Percentiles rank a stretch among this genome's conserved stretches.
Conservation (phyloP, 257 asterid genomes). For the Pogostemon cablin region DNA sequence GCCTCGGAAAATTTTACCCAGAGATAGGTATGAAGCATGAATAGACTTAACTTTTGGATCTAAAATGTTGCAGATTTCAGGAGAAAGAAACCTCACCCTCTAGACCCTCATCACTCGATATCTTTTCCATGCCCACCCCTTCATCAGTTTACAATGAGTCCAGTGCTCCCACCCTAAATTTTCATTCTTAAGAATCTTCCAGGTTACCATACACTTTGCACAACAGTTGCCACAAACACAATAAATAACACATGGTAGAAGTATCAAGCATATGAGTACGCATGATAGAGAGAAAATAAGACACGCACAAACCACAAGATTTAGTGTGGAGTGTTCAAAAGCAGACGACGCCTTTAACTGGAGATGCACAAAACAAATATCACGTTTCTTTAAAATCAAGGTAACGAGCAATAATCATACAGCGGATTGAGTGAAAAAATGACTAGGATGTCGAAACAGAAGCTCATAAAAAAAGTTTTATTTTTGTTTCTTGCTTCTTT, state of each 20-base stretch:
- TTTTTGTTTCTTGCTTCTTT: no score
- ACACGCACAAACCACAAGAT: no score
- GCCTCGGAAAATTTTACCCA: background rate
- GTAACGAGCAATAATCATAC: no score
- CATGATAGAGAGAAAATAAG: slow-evolving; percentile 3
- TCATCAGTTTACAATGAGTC: background rate
- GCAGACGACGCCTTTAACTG: no score
- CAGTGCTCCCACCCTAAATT: background rate
- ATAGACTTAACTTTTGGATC: background rate
- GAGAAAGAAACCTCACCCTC: slow-evolving; percentile 6
- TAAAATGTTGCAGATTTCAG: background rate
- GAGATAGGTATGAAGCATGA: background rate
- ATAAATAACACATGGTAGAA: background rate
- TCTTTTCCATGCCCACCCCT: background rate
- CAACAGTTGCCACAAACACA: slow-evolving; percentile 9
- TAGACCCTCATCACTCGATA: background rate
- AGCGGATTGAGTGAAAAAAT: no score
- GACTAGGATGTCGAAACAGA: no score
- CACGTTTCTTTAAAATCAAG: no score
- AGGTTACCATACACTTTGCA: background rate
- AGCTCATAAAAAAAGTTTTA: no score
- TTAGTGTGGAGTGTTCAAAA: no score
- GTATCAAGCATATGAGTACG: background rate
- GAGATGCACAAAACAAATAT: no score
- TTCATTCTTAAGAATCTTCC: background rate